A percentile compares a stretch with the other conserved stretches of the same genome.
These are phyloP conservation scores for Phylloboletellus chloephorus DNA, from an alignment of 1,284 basidiomycete genomes.

Conservation along the genomic window DNA sequence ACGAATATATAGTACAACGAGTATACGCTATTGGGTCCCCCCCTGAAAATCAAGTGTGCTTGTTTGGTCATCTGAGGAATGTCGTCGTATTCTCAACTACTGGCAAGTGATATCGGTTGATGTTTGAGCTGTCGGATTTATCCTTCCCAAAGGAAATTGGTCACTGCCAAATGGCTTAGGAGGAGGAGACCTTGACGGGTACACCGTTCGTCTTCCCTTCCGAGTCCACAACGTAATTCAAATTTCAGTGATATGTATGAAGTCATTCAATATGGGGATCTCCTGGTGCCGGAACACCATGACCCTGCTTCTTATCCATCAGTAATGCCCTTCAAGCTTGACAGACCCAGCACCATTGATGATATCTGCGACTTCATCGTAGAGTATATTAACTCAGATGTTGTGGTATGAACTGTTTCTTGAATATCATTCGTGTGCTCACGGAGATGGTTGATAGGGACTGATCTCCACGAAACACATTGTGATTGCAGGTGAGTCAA, in stretches of 20 bases:
- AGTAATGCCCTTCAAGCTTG: constrained; percentile 39
- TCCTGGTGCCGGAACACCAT: constrained; percentile 47
- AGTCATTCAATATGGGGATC: constrained; percentile 45
- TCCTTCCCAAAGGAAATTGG: constrained; percentile 41
- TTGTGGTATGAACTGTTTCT: constrained; percentile 43
- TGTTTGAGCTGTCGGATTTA: not conserved
- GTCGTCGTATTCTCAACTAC: constrained; percentile 68
- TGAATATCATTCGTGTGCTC: not conserved
- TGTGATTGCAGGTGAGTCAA: constrained; percentile 53
- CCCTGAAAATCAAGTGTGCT: constrained; percentile 49
- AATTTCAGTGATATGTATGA: constrained; percentile 48
- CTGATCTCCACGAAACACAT: constrained; percentile 65
- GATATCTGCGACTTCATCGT: constrained; percentile 81
- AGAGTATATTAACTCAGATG: constrained; percentile 77
- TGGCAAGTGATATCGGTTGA: constrained; percentile 37
- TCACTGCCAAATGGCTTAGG: constrained; percentile 64
- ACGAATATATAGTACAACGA: constrained; percentile 48
- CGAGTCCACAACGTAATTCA: constrained; percentile 5
- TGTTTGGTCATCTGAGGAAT: constrained; percentile 61
- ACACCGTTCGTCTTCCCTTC: constrained; percentile 20
- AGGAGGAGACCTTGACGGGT: constrained; percentile 76
- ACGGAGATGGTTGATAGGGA: constrained; percentile 40
- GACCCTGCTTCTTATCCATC: constrained; percentile 52
- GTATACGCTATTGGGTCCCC: constrained; percentile 69
- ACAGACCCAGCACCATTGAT: constrained; percentile 55